A percentile compares a stretch with the other conserved stretches of the same genome.
Conservation (phyloP, 805 yeast genomes). For the Wickerhamiella musiphila region DNA sequence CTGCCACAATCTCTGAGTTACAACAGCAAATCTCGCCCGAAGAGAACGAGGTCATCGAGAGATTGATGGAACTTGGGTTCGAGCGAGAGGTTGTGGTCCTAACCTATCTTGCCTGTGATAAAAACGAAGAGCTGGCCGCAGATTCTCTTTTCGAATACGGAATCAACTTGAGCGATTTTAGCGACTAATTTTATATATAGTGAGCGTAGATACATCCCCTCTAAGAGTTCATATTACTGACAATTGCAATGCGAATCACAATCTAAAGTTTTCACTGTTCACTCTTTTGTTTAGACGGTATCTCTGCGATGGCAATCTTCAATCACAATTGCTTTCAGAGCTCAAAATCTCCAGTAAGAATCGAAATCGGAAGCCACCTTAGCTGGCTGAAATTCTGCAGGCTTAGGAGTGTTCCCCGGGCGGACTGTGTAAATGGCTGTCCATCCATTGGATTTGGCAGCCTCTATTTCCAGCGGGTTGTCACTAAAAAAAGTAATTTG, state of each 20-base stretch:
- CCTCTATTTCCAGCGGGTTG: slow-evolving; percentile 56
- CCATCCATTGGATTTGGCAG: slow-evolving; percentile 55
- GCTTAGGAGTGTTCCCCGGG: slow-evolving; percentile 46
- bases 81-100: slow-evolving; percentile 76
- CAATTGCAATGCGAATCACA: slow-evolving; percentile 3
- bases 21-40: slow-evolving; percentile 65
- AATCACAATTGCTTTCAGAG: too few relatives aligned
- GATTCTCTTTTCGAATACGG: slow-evolving; percentile 56
- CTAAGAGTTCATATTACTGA: slow-evolving; percentile 6
- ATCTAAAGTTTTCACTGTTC: too few relatives aligned
- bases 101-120: slow-evolving; percentile 94
- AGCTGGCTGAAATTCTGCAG: slow-evolving; percentile 3
- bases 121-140: slow-evolving; percentile 92
- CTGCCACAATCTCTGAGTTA: slow-evolving; percentile 30
- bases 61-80: slow-evolving; percentile 86
- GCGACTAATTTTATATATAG: background rate
- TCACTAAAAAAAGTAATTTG: slow-evolving; percentile 60
- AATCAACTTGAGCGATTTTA: too few relatives aligned
- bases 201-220: background rate
- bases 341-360: too few relatives aligned
- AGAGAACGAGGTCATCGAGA: slow-evolving; percentile 75
- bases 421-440: slow-evolving; percentile 40
- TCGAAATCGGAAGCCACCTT: background rate
- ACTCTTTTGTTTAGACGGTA: too few relatives aligned
- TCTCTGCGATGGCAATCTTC: too few relatives aligned